Percentiles rank a stretch among this genome's conserved stretches.
phyloP scores from a whole-genome alignment of 2,329 filamentous ascomycete species.

The Iodosphaeria phyllophila region DNA sequence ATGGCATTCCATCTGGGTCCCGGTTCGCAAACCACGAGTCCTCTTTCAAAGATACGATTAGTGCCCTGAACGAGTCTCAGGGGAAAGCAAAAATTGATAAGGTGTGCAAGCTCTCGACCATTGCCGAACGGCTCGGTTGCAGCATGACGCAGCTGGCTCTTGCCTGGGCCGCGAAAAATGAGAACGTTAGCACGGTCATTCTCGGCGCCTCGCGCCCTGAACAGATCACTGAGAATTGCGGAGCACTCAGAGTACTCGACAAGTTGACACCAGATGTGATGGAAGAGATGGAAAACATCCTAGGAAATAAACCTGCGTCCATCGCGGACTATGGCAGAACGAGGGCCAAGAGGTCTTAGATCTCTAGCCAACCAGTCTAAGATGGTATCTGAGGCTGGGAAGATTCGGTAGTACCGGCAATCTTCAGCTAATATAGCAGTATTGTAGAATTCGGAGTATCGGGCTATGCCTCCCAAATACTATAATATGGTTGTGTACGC shows the following conservation, averaged over 20 bases:
- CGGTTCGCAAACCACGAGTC: constrained; percentile 43
- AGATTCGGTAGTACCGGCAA: no score
- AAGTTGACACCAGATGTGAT: constrained; percentile 30
- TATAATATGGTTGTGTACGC: no score
- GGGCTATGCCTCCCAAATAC: no score
- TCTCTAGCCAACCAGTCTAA: no score
- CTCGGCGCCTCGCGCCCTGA: constrained; percentile 30
- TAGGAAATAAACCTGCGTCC: constrained; percentile 12
- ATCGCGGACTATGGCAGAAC: constrained; percentile 2
- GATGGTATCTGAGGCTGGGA: no score
- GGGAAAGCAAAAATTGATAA: constrained; percentile 30
- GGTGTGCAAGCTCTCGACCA: constrained; percentile 22
- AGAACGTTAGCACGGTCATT: constrained; percentile 32
- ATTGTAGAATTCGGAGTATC: no score
- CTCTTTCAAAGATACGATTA: constrained; percentile 41
- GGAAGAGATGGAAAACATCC: constrained; percentile 28
- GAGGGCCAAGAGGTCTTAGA: no score
- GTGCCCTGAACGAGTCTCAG: constrained; percentile 38
- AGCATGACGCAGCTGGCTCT: constrained; percentile 30
- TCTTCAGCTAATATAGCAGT: no score
- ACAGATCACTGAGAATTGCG: constrained; percentile 31
- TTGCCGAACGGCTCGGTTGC: constrained; percentile 39
- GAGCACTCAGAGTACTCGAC: constrained; percentile 23
- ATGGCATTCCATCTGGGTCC: constrained; percentile 40
- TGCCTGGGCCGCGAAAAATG: constrained; percentile 34